Percentiles rank a stretch among this genome's conserved stretches.
These are phyloP conservation scores for Metrosideros polymorpha DNA, from an alignment of 441 rosid species.

Conservation along the genomic window DNA sequence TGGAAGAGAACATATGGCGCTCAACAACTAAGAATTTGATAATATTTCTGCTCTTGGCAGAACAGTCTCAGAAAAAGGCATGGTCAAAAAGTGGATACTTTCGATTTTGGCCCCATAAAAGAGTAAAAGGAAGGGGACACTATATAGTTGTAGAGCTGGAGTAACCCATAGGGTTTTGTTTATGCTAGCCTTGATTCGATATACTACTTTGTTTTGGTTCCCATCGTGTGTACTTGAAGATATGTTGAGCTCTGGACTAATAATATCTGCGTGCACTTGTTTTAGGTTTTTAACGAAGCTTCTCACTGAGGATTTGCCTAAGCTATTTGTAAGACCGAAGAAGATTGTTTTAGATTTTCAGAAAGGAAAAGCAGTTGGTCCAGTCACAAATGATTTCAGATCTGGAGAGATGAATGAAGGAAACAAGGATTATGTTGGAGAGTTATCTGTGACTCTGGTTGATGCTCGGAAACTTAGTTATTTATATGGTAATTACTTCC, in stretches of 20 bases:
- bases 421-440: slow-evolving; percentile 85
- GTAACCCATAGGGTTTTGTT: not conserved
- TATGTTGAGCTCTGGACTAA: not conserved
- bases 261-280: not conserved
- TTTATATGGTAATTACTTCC: slow-evolving; percentile 51
- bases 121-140: not conserved
- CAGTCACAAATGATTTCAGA: slow-evolving; percentile 49
- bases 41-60: not conserved
- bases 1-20: not conserved
- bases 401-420: slow-evolving; percentile 86
- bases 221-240: not conserved
- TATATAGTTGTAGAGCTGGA: not conserved
- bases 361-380: slow-evolving; percentile 91
- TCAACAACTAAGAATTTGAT: not conserved
- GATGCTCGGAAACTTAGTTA: slow-evolving; percentile 83
- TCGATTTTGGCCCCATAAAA: not conserved
- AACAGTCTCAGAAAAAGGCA: not conserved
- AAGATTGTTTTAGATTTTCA: slow-evolving; percentile 95
- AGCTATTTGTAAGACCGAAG: slow-evolving; percentile 88
- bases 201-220: not conserved
- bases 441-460: slow-evolving; percentile 84
- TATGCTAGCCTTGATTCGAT: not conserved
- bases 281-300: slow-evolving; percentile 88
- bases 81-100: not conserved
- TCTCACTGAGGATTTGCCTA: slow-evolving; percentile 90